These are phyloP conservation scores for Malus domestica DNA, from an alignment of 306 rosid species.

Conservation along the genomic window ASM211411v1 NC_041791.1:6041501-6042000, in stretches of 20 bases:
- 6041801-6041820: conserved; percentile 56
- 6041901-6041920: neutral
- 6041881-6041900: conserved; percentile 94
- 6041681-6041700: neutral
- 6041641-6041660: conserved; percentile 1
- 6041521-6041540: conserved; percentile 87
- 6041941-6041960: neutral
- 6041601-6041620: conserved; percentile 92
- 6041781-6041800: conserved; percentile 98
- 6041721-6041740: neutral
- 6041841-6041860: conserved; percentile 74
- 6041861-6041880: conserved; percentile 83
- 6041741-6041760: conserved; percentile 5
- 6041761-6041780: conserved; percentile 77
- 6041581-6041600: conserved; percentile 88
- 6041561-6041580: conserved; percentile 70
- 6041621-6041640: conserved; percentile 99
- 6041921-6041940: neutral
- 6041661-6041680: neutral
- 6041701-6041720: neutral
- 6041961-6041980: conserved; percentile 3
- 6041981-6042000: conserved; percentile 1
- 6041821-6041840: conserved; percentile 85
- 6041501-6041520: conserved; percentile 3
- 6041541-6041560: conserved; percentile 90